Evolutionary conservation across 768 basidiomycete species (phyloP).

Genomic region (Cystofilobasidium bisporidii): DNA sequence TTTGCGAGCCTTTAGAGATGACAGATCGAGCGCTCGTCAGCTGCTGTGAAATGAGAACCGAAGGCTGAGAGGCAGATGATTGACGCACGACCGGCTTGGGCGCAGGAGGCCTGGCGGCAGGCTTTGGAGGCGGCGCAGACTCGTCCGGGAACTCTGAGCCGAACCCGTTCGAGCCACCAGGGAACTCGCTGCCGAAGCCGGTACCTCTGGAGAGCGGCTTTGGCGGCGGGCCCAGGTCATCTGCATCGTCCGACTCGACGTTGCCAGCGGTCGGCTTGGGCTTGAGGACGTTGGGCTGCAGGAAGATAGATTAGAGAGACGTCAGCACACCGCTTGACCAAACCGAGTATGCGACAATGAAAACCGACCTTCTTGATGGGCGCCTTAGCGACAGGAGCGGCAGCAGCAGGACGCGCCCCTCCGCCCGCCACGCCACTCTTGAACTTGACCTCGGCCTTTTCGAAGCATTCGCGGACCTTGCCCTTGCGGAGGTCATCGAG

Average conservation of each 20-base stretch:
- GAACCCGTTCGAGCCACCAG: constrained; percentile 11
- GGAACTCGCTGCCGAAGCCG: constrained; percentile 25
- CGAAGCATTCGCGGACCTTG: constrained; percentile 89
- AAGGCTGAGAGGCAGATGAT: not conserved
- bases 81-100: constrained; percentile 3
- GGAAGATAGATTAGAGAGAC: not conserved
- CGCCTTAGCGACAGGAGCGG: constrained; percentile 40
- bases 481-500: constrained; percentile 76
- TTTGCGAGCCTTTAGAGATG: too few species aligned
- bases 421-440: constrained; percentile 52
- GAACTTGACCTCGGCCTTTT: constrained; percentile 83
- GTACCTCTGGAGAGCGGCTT: constrained; percentile 10
- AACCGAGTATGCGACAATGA: too few species aligned
- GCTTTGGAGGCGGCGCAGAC: not conserved
- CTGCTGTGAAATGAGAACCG: too few species aligned
- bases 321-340: too few species aligned
- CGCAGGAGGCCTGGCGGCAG: not conserved
- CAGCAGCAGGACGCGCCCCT: constrained; percentile 30
- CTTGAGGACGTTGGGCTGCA: constrained; percentile 14
- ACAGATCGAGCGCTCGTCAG: too few species aligned
- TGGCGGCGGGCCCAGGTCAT: constrained; percentile 9
- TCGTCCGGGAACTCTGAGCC: constrained; percentile 23
- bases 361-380: constrained; percentile 25
- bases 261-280: not conserved
- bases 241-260: not conserved